Evolutionary conservation across 2,329 filamentous ascomycete genomes (phyloP), one percentile per base, ranked within the genome.

Genomic region (Verticillium albo-atrum): DNA sequence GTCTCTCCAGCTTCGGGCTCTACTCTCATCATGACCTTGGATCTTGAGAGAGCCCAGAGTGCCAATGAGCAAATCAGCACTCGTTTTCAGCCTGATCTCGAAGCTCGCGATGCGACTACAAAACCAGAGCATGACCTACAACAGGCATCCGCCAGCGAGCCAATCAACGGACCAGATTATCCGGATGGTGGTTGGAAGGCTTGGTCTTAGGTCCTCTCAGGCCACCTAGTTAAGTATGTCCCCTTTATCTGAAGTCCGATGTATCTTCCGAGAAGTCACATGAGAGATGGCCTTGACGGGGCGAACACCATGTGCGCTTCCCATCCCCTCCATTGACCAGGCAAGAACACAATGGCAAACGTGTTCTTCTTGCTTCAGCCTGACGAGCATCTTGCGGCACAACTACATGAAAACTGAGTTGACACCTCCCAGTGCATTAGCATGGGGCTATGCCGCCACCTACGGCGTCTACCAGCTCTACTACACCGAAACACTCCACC

Each of bases 381-480:
- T 23, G 12, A 3, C 34, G 17, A 2, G 14, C 17, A 12, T 15
- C 15, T 37, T 6, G 14, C 4, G 4, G 6, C 17, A n/a, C 12
- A 14, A 9, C 14, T 7, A 9, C 10, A 25, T 25, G 1, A 12
- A 12, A 50, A 50, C 3, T 9, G 7, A 3, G 14, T 20, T 50
- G 20, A 25, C 20, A 3, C 25, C 4, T 6, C 20, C 20, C 20
- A 50, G n/a, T 14, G 12, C 42, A 7, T n/a, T 84, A 60, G 75
- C 80, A 5, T 83, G 81, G 78, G 81, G 82, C 57, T 79, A 78
- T 57, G 74, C 77, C 3, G 71, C 76, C 5, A 75, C 78, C 2
- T 84, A 82, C 62, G 82, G 75, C 58, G 78, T 79, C 53, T 81
- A 91, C 58, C 81, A 84, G 66, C 71, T 87, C 6, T 73, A 81